Conservation (phyloP, 2,329 filamentous ascomycete species). For the Arthrocladium fulminans region DNA sequence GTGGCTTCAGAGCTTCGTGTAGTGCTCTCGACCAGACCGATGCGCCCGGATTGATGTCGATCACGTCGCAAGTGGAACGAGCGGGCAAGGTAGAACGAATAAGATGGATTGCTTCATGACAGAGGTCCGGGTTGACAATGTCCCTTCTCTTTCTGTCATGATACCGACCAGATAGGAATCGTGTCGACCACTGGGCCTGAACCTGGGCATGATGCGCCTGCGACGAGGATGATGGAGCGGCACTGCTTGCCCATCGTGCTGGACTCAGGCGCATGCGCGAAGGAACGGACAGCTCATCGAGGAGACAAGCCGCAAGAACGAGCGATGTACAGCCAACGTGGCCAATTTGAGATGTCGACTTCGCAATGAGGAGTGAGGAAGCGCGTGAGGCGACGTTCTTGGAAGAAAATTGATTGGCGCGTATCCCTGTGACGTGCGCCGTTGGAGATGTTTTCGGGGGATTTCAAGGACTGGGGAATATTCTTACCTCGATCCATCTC, state of each 20-base stretch:
- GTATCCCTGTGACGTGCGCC: no score
- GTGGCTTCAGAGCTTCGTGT: constrained; percentile 64
- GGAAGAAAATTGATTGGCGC: no score
- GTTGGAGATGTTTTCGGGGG: no score
- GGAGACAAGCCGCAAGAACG: no score
- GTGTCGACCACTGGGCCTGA: background rate
- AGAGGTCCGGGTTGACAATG: background rate
- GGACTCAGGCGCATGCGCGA: constrained; percentile 6
- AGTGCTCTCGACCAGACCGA: constrained; percentile 73
- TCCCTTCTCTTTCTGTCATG: background rate
- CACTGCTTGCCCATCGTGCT: constrained; percentile 1
- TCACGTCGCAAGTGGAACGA: constrained; percentile 69
- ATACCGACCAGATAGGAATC: background rate
- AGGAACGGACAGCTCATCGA: background rate
- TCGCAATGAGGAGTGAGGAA: no score
- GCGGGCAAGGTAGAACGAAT: constrained; percentile 59
- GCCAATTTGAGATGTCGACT: no score
- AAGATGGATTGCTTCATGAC: constrained; percentile 57
- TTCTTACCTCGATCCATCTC: background rate
- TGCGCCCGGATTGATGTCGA: constrained; percentile 76
- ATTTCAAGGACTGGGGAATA: no score
- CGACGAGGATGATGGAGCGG: background rate
- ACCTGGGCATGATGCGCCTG: no score
- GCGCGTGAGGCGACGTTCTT: no score
- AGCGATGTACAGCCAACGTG: no score